Evolutionary conservation across 1,284 basidiomycete species (phyloP).

Genomic region (Fomitopsis schrenkii): DNA sequence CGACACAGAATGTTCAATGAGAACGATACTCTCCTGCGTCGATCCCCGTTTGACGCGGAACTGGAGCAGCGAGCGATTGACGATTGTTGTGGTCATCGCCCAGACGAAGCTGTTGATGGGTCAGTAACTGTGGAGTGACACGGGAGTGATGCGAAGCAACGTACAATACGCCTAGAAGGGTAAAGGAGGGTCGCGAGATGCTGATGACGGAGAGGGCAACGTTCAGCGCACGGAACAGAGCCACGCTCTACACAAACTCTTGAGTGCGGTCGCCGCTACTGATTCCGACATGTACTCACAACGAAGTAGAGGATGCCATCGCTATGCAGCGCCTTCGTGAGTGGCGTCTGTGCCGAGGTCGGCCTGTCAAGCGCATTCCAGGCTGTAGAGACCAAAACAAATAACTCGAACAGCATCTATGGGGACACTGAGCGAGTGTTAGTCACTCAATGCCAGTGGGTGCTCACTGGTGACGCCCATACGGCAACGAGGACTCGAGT

Average conservation of each 20-base stretch:
- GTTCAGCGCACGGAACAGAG: conserved; percentile 21
- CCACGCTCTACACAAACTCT: conserved; percentile 15
- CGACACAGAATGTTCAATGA: not conserved
- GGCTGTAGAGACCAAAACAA: conserved; percentile 23
- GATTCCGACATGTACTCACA: conserved; percentile 9
- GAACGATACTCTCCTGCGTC: not conserved
- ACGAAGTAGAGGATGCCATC: conserved; percentile 29
- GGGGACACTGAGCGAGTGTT: not conserved
- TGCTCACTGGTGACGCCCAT: conserved; percentile 26
- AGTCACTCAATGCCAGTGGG: not conserved
- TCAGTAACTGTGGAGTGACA: not conserved
- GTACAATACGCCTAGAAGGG: conserved; percentile 24
- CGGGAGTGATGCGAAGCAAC: conserved; percentile 1
- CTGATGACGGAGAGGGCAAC: conserved; percentile 17
- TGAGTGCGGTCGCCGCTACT: not conserved
- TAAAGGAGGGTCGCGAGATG: conserved; percentile 16
- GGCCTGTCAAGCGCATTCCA: conserved; percentile 29
- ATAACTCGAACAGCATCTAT: conserved; percentile 27
- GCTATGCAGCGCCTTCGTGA: conserved; percentile 23
- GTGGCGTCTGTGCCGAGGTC: conserved; percentile 17
- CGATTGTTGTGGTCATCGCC: conserved; percentile 19
- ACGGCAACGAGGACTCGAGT: conserved; percentile 20
- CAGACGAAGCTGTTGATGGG: conserved; percentile 22
- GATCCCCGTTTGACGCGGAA: conserved; percentile 15
- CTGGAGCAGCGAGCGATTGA: conserved; percentile 20